These are phyloP conservation scores for Coemansia sp. DNA, from an alignment of 192 early-diverging fungal species.

Conservation along the genomic window DNA sequence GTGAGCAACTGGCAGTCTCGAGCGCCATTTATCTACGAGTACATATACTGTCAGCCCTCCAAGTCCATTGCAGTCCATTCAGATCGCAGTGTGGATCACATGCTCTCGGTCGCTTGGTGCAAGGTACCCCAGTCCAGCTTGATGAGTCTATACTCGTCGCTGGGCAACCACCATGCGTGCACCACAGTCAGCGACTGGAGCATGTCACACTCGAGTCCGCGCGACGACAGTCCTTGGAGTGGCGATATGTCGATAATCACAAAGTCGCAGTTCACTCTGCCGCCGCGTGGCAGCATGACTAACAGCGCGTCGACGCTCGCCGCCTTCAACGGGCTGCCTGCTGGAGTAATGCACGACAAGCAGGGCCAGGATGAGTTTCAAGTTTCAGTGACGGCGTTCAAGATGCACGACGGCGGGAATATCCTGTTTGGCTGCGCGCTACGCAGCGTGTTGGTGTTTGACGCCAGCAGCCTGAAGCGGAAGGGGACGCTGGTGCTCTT, in stretches of 20 bases:
- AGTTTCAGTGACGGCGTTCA: slow-evolving; percentile 20
- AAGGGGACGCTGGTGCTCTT: slow-evolving; percentile 38
- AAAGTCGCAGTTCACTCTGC: slow-evolving; percentile 28
- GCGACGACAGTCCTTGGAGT: background rate
- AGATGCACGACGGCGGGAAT: slow-evolving; percentile 39
- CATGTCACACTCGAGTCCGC: background rate
- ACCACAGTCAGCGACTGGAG: slow-evolving; percentile 10
- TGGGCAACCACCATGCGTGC: slow-evolving; percentile 26
- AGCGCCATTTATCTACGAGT: slow-evolving; percentile 43
- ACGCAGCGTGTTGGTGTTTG: slow-evolving; percentile 33
- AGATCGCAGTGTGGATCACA: slow-evolving; percentile 1
- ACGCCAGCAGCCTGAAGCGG: slow-evolving; percentile 24
- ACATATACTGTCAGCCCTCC: slow-evolving; percentile 32
- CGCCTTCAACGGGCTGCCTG: slow-evolving; percentile 22
- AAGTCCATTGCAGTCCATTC: background rate
- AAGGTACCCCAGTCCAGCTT: background rate
- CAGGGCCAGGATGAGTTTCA: slow-evolving; percentile 22
- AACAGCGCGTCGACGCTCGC: slow-evolving; percentile 21
- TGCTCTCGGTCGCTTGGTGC: slow-evolving; percentile 50
- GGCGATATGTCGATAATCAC: slow-evolving; percentile 23
- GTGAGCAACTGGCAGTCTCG: slow-evolving; percentile 26
- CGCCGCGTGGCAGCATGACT: slow-evolving; percentile 16
- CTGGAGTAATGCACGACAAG: slow-evolving; percentile 13
- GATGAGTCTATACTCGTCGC: slow-evolving; percentile 31
- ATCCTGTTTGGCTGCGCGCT: slow-evolving; percentile 44